These are phyloP conservation scores for Colletotrichum tabaci DNA, from an alignment of 2,329 filamentous ascomycete genomes.

Conservation along the genomic window DNA sequence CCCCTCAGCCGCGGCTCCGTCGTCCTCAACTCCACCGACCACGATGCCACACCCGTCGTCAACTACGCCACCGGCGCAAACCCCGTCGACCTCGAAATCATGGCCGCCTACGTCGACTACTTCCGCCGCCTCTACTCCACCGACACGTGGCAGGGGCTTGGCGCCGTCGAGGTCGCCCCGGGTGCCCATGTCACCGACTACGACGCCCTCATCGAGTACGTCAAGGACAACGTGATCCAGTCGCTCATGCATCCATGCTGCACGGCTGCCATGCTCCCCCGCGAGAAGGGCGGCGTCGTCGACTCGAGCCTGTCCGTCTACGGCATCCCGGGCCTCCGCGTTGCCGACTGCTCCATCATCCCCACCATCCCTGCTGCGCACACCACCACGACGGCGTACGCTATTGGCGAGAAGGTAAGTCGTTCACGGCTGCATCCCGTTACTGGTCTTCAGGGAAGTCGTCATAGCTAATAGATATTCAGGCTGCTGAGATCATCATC, in stretches of 20 bases:
- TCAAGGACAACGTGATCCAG: conserved; percentile 51
- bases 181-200: conserved; percentile 46
- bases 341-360: conserved; percentile 50
- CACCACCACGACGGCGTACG: conserved; percentile 56
- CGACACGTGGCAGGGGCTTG: conserved; percentile 47
- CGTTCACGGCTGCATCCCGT: background rate
- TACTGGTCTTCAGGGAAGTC: no score
- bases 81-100: conserved; percentile 54
- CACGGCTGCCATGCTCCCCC: conserved; percentile 61
- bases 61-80: conserved; percentile 54
- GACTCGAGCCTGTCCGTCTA: conserved; percentile 44
- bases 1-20: conserved; percentile 55
- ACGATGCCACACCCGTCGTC: conserved; percentile 49
- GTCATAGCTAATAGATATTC: background rate
- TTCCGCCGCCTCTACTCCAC: conserved; percentile 48
- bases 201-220: conserved; percentile 43
- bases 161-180: conserved; percentile 40
- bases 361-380: conserved; percentile 36
- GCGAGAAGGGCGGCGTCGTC: conserved; percentile 52
- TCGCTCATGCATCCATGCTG: conserved; percentile 59
- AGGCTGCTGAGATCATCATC: conserved; percentile 8
- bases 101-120: conserved; percentile 51
- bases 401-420: conserved; percentile 64
- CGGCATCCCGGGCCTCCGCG: conserved; percentile 47
- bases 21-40: conserved; percentile 44